A percentile compares a stretch with the other conserved stretches of the same genome.
Evolutionary conservation across 148 eudicot genomes (phyloP).

Genomic region (Persicaria tinctoria): DNA sequence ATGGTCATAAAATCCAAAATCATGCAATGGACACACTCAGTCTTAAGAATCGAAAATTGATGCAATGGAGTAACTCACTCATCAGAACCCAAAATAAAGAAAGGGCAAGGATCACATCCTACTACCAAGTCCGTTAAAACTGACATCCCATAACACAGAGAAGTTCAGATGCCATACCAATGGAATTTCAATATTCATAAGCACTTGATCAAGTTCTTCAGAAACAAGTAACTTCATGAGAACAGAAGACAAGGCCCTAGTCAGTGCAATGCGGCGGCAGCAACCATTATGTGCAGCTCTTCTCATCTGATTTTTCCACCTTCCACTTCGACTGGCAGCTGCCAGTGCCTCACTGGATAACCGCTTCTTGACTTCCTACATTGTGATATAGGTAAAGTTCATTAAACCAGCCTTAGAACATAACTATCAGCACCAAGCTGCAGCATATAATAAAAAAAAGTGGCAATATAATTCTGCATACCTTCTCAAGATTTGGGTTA

Average conservation of each 20-base stretch:
- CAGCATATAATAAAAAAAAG: background rate
- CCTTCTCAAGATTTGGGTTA: constrained; percentile 87
- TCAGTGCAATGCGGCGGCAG: constrained; percentile 87
- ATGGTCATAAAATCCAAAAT: background rate
- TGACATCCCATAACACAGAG: background rate
- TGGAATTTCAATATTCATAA: constrained; percentile 59
- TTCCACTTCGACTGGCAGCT: constrained; percentile 75
- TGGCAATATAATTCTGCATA: constrained; percentile 14
- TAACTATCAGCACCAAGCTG: background rate
- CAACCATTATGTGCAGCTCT: constrained; percentile 97
- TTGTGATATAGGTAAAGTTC: background rate
- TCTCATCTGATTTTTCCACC: constrained; percentile 98
- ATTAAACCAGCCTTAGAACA: constrained; percentile 7
- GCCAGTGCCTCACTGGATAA: constrained; percentile 81
- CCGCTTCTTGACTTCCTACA: constrained; percentile 81
- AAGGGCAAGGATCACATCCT: background rate
- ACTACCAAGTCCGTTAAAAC: background rate
- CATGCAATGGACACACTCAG: background rate
- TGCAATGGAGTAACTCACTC: background rate
- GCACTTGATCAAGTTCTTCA: constrained; percentile 71
- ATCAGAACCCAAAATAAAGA: constrained; percentile 1
- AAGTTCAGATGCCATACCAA: constrained; percentile 40
- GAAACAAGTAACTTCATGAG: constrained; percentile 84
- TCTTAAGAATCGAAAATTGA: background rate
- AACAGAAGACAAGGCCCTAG: constrained; percentile 63